Evolutionary conservation across 1,284 basidiomycete genomes (phyloP).

Genomic region (Irpex sp.): DNA sequence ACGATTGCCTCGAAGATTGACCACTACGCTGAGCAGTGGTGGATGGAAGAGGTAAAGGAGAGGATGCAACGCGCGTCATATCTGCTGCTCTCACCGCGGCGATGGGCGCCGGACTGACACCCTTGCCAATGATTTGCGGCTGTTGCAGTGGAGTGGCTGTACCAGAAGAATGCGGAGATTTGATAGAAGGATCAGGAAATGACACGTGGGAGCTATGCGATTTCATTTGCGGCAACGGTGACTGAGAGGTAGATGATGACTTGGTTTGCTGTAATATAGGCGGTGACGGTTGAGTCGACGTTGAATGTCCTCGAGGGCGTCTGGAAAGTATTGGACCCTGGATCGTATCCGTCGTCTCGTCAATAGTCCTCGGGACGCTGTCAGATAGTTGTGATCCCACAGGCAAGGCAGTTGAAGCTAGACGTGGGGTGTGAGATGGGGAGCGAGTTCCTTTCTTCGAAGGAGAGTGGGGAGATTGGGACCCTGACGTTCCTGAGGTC

Average conservation of each 20-base stretch:
- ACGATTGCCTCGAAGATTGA: not conserved
- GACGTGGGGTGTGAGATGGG: not conserved
- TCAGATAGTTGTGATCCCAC: not conserved
- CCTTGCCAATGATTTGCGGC: not conserved
- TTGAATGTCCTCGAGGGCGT: constrained; percentile 1
- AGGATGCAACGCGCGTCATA: not conserved
- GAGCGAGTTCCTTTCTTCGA: not conserved
- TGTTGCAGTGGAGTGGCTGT: not conserved
- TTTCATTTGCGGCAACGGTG: not conserved
- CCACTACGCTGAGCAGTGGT: not conserved
- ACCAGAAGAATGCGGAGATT: not conserved
- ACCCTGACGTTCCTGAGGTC: not conserved
- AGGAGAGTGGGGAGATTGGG: not conserved
- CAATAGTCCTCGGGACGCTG: not conserved
- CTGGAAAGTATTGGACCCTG: not conserved
- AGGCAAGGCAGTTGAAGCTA: not conserved
- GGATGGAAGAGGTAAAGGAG: not conserved
- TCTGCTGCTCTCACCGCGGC: not conserved
- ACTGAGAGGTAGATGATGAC: not conserved
- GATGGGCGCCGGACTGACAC: not conserved
- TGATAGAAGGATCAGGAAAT: not conserved
- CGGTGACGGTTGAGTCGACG: not conserved
- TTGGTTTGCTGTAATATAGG: not conserved
- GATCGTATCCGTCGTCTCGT: not conserved
- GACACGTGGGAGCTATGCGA: not conserved